phyloP scores from a whole-genome alignment of 1,139 yeast genomes.

The Suhomyces maxii region DNA sequence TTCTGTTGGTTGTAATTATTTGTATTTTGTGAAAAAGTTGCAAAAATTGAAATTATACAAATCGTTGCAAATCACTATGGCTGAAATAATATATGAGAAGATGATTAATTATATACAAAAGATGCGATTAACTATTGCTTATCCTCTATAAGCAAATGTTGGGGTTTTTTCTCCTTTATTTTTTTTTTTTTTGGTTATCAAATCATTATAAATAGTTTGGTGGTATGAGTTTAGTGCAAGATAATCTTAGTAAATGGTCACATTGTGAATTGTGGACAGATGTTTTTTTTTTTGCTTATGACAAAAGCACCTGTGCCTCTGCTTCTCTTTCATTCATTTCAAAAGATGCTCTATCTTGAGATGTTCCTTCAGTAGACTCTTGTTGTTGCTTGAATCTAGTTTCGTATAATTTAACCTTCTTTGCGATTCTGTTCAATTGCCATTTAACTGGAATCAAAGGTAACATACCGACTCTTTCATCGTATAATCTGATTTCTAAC shows the following conservation, averaged over 20 bases:
- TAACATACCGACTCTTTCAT: constrained; percentile 34
- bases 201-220: too few relatives aligned
- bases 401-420: constrained; percentile 19
- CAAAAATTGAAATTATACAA: background rate
- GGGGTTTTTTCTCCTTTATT: too few relatives aligned
- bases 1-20: too few relatives aligned
- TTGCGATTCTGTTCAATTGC: constrained; percentile 25
- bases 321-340: constrained; percentile 11
- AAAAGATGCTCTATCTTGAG: background rate
- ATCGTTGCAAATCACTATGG: too few relatives aligned
- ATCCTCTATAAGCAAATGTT: too few relatives aligned
- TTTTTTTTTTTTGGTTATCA: too few relatives aligned
- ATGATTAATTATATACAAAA: too few relatives aligned
- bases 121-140: too few relatives aligned
- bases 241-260: too few relatives aligned
- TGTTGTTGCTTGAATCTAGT: constrained; percentile 13
- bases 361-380: background rate
- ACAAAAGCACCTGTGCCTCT: constrained; percentile 10
- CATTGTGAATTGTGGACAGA: too few relatives aligned
- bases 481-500: constrained; percentile 25
- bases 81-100: too few relatives aligned
- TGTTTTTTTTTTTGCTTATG: background rate
- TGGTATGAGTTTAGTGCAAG: too few relatives aligned
- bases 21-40: background rate
- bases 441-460: constrained; percentile 29